Percentiles rank a stretch among this genome's conserved stretches.
Evolutionary conservation across 441 rosid genomes (phyloP).

Genomic region (Gossypium gossypioides): DNA sequence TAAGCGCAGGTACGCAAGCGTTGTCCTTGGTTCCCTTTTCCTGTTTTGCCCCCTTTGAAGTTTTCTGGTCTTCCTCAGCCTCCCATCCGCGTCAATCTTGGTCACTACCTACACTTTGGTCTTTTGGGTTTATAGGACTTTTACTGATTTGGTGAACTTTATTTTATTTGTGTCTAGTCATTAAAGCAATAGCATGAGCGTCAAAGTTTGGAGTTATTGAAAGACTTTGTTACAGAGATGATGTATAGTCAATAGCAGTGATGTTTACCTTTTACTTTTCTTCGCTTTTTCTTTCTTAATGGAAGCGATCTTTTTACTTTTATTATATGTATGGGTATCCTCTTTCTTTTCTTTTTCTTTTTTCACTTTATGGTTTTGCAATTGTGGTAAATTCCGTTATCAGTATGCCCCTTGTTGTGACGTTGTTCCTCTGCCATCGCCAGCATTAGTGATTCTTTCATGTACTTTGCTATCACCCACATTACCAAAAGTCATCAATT

Average conservation of each 20-base stretch:
- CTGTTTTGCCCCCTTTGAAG: no score
- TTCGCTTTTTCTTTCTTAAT: conserved; percentile 16
- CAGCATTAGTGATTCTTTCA: conserved; percentile 6
- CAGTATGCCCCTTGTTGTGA: neutral
- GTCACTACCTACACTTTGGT: conserved; percentile 15
- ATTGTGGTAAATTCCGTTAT: neutral
- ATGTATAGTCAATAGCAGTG: conserved; percentile 30
- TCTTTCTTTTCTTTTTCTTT: neutral
- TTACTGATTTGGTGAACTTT: conserved; percentile 31
- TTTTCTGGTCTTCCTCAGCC: neutral
- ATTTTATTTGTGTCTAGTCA: conserved; percentile 21
- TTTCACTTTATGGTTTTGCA: conserved; percentile 19
- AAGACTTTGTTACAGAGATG: conserved; percentile 24
- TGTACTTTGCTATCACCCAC: neutral
- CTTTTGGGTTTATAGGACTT: conserved; percentile 23
- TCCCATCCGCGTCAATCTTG: conserved; percentile 16
- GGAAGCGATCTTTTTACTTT: conserved; percentile 7
- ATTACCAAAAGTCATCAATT: conserved; percentile 11
- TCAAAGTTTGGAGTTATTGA: conserved; percentile 14
- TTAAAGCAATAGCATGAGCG: conserved; percentile 26
- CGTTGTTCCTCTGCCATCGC: neutral
- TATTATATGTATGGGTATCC: neutral
- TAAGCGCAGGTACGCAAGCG: conserved; percentile 59
- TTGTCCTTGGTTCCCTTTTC: conserved; percentile 28
- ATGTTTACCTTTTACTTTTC: conserved; percentile 21